phyloP scores from a whole-genome alignment of 2,329 filamentous ascomycete genomes.

The Cryphonectria carpinicola region DNA sequence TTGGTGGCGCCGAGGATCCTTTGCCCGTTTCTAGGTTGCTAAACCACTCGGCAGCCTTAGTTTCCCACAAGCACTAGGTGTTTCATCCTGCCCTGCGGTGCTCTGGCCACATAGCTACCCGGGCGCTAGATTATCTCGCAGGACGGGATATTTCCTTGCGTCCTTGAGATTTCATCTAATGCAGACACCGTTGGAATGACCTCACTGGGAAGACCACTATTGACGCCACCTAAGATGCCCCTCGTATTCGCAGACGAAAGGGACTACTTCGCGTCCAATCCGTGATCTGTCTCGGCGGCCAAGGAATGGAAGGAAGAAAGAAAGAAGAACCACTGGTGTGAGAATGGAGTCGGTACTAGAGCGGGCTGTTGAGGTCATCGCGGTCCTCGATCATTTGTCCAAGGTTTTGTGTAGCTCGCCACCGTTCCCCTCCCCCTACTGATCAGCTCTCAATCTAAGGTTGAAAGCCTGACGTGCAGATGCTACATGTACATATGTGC shows the following conservation, averaged over 20 bases:
- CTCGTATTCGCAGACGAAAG: neutral
- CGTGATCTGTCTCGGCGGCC: too few species aligned
- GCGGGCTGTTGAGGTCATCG: neutral
- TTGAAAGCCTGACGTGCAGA: neutral
- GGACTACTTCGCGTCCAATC: too few species aligned
- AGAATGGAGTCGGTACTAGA: too few species aligned
- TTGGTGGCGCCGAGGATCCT: neutral
- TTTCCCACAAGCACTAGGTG: neutral
- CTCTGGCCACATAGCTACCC: neutral
- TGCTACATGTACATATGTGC: neutral
- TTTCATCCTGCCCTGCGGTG: neutral
- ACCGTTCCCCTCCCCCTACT: neutral
- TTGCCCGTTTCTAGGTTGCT: too few species aligned
- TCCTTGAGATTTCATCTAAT: neutral
- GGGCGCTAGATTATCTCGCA: neutral
- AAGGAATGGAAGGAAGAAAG: too few species aligned
- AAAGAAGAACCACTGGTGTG: neutral
- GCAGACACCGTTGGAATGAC: neutral
- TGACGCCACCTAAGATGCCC: neutral
- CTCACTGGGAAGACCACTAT: neutral
- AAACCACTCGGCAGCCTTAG: neutral
- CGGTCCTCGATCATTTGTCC: neutral
- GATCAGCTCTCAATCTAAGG: neutral
- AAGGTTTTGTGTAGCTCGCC: neutral
- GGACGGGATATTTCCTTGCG: neutral